Evolutionary conservation across 208 protist species (phyloP), one percentile per base, ranked within the genome.

Genomic region (Willaertia magna): DNA sequence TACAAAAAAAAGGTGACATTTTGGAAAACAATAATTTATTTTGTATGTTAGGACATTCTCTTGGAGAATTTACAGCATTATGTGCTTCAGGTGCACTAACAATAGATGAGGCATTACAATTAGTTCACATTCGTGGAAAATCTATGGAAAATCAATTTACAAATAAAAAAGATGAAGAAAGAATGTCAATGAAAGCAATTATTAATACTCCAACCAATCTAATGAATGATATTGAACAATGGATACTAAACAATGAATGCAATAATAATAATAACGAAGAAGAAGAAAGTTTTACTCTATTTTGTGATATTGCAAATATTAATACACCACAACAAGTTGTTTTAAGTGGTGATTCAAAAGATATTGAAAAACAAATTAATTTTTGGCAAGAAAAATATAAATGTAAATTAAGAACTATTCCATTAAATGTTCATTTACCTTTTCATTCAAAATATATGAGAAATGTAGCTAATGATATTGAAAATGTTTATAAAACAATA

Each of bases 281-380:
- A 26, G 18, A 74, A 34, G 74, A 78, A 47, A 7, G 26, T 34
- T 26, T 67, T 6, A 2, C 22, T 67, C 39, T 44, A 7, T 46
- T 12, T 16, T 78, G 74, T 78, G 74, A 78, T 44, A 78, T 78
- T 14, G 74, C 74, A 46, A 78, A 78, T 78, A 78, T 78, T 42
- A 78, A 78, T 46, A 47, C 74, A 30, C 40, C 30, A 22, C 3
- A 46, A 40, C 74, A 78, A 44, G 74, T 78, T 14, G 74, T 78
- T 26, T 43, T 78, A 11, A 78, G 74, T 78, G 74, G 74, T 22
- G 9, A 7, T 20, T 6, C 6, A 16, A 1, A 26, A 20, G 74
- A 78, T 78, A 46, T 78, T 16, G 74, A 78, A 20, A 16, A 44
- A 78, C 40, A 40, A 78, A 46, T 78, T 44, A 12, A 42, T 44